A percentile compares a stretch with the other conserved stretches of the same genome.
Conservation (phyloP, 768 basidiomycete genomes). For the Rhizopogon roseolus region DNA sequence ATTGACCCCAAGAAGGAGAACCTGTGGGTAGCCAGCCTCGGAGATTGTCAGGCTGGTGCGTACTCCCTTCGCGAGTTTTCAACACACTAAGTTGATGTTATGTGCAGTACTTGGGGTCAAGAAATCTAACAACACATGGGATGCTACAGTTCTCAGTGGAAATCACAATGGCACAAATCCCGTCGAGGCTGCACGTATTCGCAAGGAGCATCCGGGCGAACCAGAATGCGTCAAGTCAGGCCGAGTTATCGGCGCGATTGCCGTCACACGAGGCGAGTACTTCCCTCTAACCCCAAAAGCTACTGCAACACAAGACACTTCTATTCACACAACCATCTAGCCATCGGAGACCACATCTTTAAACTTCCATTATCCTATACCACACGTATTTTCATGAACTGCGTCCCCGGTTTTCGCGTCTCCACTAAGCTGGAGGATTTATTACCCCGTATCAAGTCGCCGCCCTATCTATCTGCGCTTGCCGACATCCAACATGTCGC, state of each 20-base stretch:
- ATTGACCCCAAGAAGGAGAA: slow-evolving; percentile 37
- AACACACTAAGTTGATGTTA: not conserved
- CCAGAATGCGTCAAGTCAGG: slow-evolving; percentile 36
- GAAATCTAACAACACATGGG: slow-evolving; percentile 30
- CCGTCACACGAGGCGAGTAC: slow-evolving; percentile 48
- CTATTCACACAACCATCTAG: slow-evolving; percentile 21
- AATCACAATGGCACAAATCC: slow-evolving; percentile 47
- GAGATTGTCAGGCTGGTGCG: slow-evolving; percentile 52
- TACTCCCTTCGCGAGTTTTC: not conserved
- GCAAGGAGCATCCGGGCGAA: slow-evolving; percentile 43
- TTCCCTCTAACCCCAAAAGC: not conserved
- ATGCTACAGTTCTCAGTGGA: slow-evolving; percentile 34
- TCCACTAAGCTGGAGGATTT: slow-evolving; percentile 35
- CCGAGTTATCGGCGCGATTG: slow-evolving; percentile 50
- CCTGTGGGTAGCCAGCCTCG: slow-evolving; percentile 53
- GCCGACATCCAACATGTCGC: slow-evolving; percentile 40
- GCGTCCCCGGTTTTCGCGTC: slow-evolving; percentile 31
- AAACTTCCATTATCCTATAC: slow-evolving; percentile 48
- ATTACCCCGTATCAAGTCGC: slow-evolving; percentile 41
- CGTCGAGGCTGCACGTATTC: slow-evolving; percentile 36
- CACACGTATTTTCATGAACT: slow-evolving; percentile 39
- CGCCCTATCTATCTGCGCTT: slow-evolving; percentile 46
- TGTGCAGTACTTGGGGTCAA: slow-evolving; percentile 38
- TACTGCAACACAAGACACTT: not conserved
- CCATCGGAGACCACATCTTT: slow-evolving; percentile 51